Evolutionary conservation across 2,329 filamentous ascomycete species (phyloP).

Genomic region (Ascochyta viciae-villosae): DNA sequence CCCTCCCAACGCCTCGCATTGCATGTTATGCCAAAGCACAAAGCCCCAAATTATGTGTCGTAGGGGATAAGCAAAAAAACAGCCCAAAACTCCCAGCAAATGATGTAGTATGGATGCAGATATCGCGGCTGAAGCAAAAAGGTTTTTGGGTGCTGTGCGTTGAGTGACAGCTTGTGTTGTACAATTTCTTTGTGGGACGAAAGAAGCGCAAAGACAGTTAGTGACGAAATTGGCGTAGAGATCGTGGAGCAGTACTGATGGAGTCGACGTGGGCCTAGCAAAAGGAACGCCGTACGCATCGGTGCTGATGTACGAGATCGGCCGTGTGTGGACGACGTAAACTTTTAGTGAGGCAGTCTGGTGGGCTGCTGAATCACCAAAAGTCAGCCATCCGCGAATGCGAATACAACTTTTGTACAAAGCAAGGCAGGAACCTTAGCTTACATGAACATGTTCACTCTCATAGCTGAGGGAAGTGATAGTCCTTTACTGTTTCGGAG

Average conservation of each 20-base stretch:
- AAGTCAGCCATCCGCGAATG: conserved; percentile 41
- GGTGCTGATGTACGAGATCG: conserved; percentile 22
- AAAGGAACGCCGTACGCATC: conserved; percentile 43
- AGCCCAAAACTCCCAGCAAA: conserved; percentile 26
- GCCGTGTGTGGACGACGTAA: conserved; percentile 19
- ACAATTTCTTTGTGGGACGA: conserved; percentile 15
- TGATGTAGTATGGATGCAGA: conserved; percentile 25
- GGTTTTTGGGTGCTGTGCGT: conserved; percentile 21
- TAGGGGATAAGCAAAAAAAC: conserved; percentile 16
- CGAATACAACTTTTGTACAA: conserved; percentile 43
- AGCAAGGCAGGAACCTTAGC: conserved; percentile 43
- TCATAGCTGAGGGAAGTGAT: not conserved
- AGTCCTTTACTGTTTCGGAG: conserved; percentile 43
- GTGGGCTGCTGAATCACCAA: conserved; percentile 33
- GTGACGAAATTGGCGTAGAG: conserved; percentile 1
- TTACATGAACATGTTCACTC: conserved; percentile 32
- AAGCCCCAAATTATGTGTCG: conserved; percentile 11
- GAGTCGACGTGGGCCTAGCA: conserved; percentile 44
- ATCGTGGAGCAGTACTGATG: conserved; percentile 6
- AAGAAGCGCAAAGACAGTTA: conserved; percentile 17
- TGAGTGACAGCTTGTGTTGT: conserved; percentile 17
- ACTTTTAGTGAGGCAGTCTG: conserved; percentile 30
- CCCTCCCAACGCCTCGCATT: conserved; percentile 17
- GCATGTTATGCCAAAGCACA: conserved; percentile 14
- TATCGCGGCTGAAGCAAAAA: conserved; percentile 2